A percentile compares a stretch with the other conserved stretches of the same genome.
These are phyloP conservation scores for Lactarius sp. DNA, from an alignment of 768 basidiomycete species.

Conservation along the genomic window DNA sequence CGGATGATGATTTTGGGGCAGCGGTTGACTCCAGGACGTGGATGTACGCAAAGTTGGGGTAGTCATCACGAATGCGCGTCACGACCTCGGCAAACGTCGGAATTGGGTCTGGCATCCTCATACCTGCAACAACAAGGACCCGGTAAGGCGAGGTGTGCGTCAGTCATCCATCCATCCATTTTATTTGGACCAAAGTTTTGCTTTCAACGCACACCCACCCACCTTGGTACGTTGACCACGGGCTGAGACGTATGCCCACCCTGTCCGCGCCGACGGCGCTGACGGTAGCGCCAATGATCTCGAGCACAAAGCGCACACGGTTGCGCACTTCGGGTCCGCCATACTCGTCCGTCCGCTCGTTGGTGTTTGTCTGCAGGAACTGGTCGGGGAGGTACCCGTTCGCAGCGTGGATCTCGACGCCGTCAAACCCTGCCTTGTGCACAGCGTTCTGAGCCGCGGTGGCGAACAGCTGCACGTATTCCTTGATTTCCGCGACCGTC, in stretches of 20 bases:
- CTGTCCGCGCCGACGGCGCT: constrained; percentile 33
- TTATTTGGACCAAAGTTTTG: too few species aligned
- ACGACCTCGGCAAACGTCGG: too few species aligned
- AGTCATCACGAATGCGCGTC: too few species aligned
- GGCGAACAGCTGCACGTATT: constrained; percentile 30
- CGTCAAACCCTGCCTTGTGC: constrained; percentile 31
- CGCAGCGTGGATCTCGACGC: constrained; percentile 33
- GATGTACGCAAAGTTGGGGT: too few species aligned
- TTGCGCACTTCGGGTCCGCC: constrained; percentile 43
- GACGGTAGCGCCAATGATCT: constrained; percentile 28
- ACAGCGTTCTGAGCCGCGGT: constrained; percentile 38
- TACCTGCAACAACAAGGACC: too few species aligned
- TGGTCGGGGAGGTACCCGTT: constrained; percentile 36
- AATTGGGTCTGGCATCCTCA: too few species aligned
- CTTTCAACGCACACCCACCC: neutral
- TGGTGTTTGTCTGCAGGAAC: constrained; percentile 35
- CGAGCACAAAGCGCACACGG: constrained; percentile 38
- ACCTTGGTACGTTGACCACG: constrained; percentile 25
- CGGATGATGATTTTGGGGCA: constrained; percentile 17
- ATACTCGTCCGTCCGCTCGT: constrained; percentile 42
- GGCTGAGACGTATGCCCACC: constrained; percentile 36
- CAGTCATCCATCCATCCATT: too few species aligned
- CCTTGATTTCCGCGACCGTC: constrained; percentile 30
- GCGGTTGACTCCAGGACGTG: too few species aligned
- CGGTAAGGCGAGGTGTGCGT: too few species aligned